phyloP scores from a whole-genome alignment of 1,284 basidiomycete genomes.

The Trametes hirsuta region DNA sequence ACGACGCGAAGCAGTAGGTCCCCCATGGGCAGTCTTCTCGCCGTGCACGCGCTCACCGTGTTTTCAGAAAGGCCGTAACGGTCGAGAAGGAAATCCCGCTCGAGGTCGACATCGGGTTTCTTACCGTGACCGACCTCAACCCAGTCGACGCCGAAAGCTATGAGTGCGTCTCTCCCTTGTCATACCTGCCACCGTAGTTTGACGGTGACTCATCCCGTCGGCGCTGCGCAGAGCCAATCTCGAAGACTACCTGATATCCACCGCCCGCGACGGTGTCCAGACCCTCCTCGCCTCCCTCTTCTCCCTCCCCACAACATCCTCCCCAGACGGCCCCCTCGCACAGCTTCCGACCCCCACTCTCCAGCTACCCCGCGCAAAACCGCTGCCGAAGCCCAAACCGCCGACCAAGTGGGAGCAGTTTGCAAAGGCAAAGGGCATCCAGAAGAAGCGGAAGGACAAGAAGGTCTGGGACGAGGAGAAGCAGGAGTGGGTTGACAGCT shows the following conservation, averaged over 20 bases:
- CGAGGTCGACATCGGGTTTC: slow-evolving; percentile 81
- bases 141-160: slow-evolving; percentile 83
- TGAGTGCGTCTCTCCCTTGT: slow-evolving; percentile 50
- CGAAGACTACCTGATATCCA: slow-evolving; percentile 79
- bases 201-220: neutral
- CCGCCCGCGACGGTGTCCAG: slow-evolving; percentile 89
- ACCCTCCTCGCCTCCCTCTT: slow-evolving; percentile 82
- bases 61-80: slow-evolving; percentile 60
- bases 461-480: slow-evolving; percentile 94
- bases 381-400: slow-evolving; percentile 90
- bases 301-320: slow-evolving; percentile 76
- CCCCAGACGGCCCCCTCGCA: slow-evolving; percentile 85
- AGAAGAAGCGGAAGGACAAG: slow-evolving; percentile 79
- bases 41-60: neutral
- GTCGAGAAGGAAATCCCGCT: slow-evolving; percentile 84
- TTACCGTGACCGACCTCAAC: slow-evolving; percentile 88
- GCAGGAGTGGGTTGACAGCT: slow-evolving; percentile 91
- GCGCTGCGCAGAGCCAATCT: slow-evolving; percentile 60
- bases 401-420: slow-evolving; percentile 98
- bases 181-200: neutral
- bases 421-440: slow-evolving; percentile 93
- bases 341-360: slow-evolving; percentile 80
- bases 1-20: slow-evolving; percentile 66
- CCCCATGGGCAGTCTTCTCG: neutral
- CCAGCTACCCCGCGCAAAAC: slow-evolving; percentile 87